A percentile compares a stretch with the other conserved stretches of the same genome.
These are phyloP conservation scores for Porpolomopsis calyptriformis DNA, from an alignment of 768 basidiomycete species.

Conservation along the genomic window DNA sequence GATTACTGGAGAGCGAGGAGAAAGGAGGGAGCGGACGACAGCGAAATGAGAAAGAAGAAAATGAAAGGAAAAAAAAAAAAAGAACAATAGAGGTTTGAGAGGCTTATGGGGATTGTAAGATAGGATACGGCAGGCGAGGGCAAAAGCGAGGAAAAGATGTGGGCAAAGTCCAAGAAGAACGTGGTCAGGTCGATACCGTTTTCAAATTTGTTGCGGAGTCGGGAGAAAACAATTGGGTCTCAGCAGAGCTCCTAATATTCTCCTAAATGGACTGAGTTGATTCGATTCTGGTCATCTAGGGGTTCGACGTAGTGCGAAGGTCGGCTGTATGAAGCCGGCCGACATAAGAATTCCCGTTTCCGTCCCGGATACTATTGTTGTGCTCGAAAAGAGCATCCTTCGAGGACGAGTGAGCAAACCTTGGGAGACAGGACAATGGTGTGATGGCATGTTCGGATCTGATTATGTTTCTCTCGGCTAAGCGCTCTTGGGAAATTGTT, in stretches of 20 bases:
- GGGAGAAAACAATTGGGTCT: conserved; percentile 6
- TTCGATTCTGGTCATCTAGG: neutral
- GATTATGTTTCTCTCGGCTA: neutral
- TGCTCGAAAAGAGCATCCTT: conserved; percentile 3
- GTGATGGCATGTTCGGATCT: conserved; percentile 4
- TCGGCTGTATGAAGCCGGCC: neutral
- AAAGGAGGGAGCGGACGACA: neutral
- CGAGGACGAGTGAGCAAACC: conserved; percentile 9
- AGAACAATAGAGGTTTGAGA: conserved; percentile 13
- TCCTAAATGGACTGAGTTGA: neutral
- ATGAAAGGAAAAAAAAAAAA: neutral
- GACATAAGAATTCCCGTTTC: neutral
- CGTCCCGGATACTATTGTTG: conserved; percentile 15
- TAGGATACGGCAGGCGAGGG: neutral
- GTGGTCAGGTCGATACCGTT: neutral
- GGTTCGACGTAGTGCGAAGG: neutral
- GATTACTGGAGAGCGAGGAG: conserved; percentile 5
- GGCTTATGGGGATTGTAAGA: conserved; percentile 1
- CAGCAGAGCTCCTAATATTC: neutral
- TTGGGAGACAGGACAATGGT: conserved; percentile 23
- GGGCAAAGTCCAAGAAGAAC: conserved; percentile 3
- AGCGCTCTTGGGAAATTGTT: conserved; percentile 1
- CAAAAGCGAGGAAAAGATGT: conserved; percentile 5
- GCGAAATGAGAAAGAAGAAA: conserved; percentile 1
- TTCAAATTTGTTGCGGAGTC: conserved; percentile 1